Percentiles rank a stretch among this genome's conserved stretches.
Conservation (phyloP, 2,329 filamentous ascomycete species). For the Chrysosporium keratinophilum region DNA sequence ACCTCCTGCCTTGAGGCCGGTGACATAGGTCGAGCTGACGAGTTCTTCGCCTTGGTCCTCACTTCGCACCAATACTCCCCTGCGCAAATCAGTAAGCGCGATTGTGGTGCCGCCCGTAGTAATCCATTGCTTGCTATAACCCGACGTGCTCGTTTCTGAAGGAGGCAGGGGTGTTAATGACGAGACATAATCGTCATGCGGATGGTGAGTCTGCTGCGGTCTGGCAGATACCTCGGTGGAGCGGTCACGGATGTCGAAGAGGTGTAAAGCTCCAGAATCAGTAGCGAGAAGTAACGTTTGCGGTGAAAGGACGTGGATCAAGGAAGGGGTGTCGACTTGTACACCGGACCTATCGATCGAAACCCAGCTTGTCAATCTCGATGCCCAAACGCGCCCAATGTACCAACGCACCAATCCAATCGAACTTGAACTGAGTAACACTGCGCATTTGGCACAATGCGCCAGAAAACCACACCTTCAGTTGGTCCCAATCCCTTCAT, state of each 20-base stretch:
- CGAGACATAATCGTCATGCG: conserved; percentile 88
- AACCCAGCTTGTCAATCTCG: neutral
- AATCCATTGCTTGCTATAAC: conserved; percentile 88
- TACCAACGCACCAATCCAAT: neutral
- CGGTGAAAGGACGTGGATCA: conserved; percentile 73
- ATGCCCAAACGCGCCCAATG: neutral
- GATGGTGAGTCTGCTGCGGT: conserved; percentile 69
- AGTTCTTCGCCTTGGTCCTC: conserved; percentile 94
- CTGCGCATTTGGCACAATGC: neutral
- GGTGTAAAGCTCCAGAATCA: conserved; percentile 78
- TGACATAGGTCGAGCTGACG: conserved; percentile 67
- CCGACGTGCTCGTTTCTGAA: conserved; percentile 69
- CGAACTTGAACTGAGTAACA: neutral
- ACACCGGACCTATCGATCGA: neutral
- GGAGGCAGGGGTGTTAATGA: conserved; percentile 75
- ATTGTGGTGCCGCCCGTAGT: conserved; percentile 86
- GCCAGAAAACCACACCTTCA: neutral
- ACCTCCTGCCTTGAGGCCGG: conserved; percentile 58
- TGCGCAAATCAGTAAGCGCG: conserved; percentile 76
- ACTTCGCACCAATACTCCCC: conserved; percentile 75
- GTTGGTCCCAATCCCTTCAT: no score
- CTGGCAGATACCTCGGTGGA: conserved; percentile 46
- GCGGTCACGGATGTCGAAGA: conserved; percentile 68
- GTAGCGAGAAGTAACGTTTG: conserved; percentile 82
- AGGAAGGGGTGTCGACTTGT: conserved; percentile 60